Conservation (phyloP, 768 basidiomycete genomes). For the Phlebiopsis gigantea region DNA sequence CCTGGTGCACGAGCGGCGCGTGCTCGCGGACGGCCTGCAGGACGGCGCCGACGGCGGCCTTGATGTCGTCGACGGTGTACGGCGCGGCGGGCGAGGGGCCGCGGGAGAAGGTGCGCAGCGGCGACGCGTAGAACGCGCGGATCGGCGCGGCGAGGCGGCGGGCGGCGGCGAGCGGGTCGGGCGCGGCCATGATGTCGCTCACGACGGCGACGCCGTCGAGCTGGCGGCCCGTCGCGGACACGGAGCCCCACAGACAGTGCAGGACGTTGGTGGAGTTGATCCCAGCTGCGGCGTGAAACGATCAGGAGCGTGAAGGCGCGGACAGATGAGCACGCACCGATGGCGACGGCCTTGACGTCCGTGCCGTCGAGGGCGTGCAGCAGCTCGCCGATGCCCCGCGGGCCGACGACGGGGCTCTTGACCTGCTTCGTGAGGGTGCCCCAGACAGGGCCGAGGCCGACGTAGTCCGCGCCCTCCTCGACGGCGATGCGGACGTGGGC, state of each 20-base stretch:
- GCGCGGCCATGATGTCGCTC: conserved; percentile 75
- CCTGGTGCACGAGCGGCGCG: conserved; percentile 81
- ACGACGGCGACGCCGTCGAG: conserved; percentile 87
- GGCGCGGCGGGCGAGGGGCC: neutral
- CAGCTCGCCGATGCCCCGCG: conserved; percentile 64
- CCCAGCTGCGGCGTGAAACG: conserved; percentile 53
- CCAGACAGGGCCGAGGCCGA: conserved; percentile 87
- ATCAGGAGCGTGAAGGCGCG: neutral
- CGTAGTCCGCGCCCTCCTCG: conserved; percentile 68
- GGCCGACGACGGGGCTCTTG: conserved; percentile 59
- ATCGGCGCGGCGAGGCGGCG: conserved; percentile 38
- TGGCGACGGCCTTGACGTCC: conserved; percentile 69
- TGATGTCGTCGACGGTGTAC: conserved; percentile 32
- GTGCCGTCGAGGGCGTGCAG: conserved; percentile 62
- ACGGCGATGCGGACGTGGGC: conserved; percentile 62
- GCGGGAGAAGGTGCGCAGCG: conserved; percentile 19
- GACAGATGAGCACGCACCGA: conserved; percentile 48
- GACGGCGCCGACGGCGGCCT: conserved; percentile 41
- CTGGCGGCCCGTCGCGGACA: conserved; percentile 43
- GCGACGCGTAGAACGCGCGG: conserved; percentile 33
- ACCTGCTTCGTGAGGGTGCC: conserved; percentile 75
- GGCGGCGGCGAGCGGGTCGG: conserved; percentile 48
- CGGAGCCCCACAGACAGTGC: conserved; percentile 67
- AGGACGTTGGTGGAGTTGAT: conserved; percentile 77
- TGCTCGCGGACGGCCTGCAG: conserved; percentile 44